A percentile compares a stretch with the other conserved stretches of the same genome.
Evolutionary conservation across 345 rosid species (phyloP).

Genomic region (Rubroshorea leprosula): DNA sequence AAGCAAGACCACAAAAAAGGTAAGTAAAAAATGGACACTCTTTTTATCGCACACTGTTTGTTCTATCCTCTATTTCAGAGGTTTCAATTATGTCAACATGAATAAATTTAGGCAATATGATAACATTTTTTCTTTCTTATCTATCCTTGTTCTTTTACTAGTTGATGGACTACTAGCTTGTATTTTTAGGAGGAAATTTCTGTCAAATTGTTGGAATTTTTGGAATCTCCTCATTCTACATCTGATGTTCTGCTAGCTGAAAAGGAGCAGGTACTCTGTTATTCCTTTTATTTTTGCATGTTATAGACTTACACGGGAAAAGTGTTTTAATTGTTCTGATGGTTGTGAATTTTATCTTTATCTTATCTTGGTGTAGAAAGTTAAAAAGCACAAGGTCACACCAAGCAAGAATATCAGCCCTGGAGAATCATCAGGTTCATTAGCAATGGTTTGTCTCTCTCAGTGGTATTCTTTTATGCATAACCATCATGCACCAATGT

Average conservation of each 20-base stretch:
- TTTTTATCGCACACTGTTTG: background rate
- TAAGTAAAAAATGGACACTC: conserved; percentile 19
- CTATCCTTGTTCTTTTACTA: background rate
- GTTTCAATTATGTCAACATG: background rate
- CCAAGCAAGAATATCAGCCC: conserved; percentile 38
- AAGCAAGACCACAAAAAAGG: conserved; percentile 61
- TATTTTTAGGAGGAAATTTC: conserved; percentile 72
- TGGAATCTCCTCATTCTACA: conserved; percentile 84
- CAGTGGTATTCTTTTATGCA: background rate
- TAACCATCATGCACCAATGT: background rate
- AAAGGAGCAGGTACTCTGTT: conserved; percentile 55
- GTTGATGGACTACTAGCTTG: background rate
- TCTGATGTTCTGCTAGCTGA: conserved; percentile 80
- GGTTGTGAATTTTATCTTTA: conserved; percentile 16
- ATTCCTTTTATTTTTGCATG: conserved; percentile 1
- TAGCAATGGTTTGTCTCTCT: conserved; percentile 58
- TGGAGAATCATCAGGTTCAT: conserved; percentile 45
- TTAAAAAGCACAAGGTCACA: conserved; percentile 57
- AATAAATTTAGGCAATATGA: too few species aligned
- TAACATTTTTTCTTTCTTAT: too few species aligned
- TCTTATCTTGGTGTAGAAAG: conserved; percentile 37
- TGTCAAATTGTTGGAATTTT: conserved; percentile 74
- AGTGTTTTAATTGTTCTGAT: conserved; percentile 5
- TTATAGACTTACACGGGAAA: too few species aligned
- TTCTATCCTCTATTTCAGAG: background rate